Evolutionary conservation across 2,329 filamentous ascomycete genomes (phyloP).

Genomic region (Fusarium guadeloupense): DNA sequence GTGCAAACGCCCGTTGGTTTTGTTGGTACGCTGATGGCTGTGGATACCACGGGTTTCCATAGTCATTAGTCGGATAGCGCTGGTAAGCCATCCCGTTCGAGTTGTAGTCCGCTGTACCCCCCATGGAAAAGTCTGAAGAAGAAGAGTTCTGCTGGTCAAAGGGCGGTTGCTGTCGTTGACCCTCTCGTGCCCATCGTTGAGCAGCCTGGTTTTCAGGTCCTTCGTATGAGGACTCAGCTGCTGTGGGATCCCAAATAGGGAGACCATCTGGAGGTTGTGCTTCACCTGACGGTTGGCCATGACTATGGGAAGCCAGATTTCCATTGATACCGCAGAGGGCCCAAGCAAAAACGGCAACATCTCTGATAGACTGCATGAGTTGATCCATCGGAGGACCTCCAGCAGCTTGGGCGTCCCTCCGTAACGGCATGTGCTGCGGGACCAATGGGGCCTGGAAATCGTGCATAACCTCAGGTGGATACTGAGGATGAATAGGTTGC

Average conservation of each 20-base stretch:
- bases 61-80: constrained; percentile 2
- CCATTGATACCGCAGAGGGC: constrained; percentile 83
- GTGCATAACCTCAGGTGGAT: constrained; percentile 49
- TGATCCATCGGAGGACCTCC: constrained; percentile 66
- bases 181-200: constrained; percentile 30
- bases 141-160: neutral
- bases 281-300: constrained; percentile 70
- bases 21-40: constrained; percentile 21
- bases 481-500: constrained; percentile 66
- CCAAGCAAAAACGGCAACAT: constrained; percentile 91
- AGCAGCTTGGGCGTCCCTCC: constrained; percentile 55
- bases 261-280: constrained; percentile 59
- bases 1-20: constrained; percentile 25
- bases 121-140: constrained; percentile 5
- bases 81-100: constrained; percentile 7
- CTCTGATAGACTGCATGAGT: constrained; percentile 82
- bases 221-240: constrained; percentile 24
- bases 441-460: constrained; percentile 47
- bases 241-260: constrained; percentile 42
- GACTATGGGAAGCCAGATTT: constrained; percentile 70
- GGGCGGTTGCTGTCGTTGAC: constrained; percentile 6
- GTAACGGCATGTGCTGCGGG: constrained; percentile 56
- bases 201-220: constrained; percentile 42
- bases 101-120: neutral
- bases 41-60: constrained; percentile 15